Conservation (phyloP, 441 rosid genomes). For the Aquilaria agallochum region DNA sequence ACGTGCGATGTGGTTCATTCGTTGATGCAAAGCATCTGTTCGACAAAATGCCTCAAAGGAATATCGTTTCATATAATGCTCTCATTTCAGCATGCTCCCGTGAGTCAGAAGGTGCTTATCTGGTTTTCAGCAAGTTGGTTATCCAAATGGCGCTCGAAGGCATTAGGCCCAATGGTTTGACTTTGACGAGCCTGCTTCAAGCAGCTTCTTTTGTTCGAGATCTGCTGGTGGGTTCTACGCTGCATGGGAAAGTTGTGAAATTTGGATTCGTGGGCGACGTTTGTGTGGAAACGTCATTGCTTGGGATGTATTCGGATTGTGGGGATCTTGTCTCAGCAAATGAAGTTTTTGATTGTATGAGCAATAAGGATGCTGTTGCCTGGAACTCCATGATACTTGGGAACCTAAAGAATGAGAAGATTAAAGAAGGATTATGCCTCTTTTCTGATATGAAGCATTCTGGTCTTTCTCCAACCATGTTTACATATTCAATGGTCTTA, state of each 20-base stretch:
- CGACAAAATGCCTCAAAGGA: constrained; percentile 71
- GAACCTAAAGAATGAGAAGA: constrained; percentile 54
- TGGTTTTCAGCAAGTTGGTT: constrained; percentile 27
- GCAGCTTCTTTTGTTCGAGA: constrained; percentile 49
- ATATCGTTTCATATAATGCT: constrained; percentile 60
- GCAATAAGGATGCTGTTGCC: constrained; percentile 55
- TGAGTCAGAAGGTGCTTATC: constrained; percentile 23
- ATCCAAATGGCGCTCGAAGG: constrained; percentile 37
- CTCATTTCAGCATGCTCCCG: constrained; percentile 67
- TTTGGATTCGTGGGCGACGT: constrained; percentile 42
- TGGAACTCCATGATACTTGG: constrained; percentile 82
- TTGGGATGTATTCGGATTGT: constrained; percentile 67
- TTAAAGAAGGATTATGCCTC: constrained; percentile 40
- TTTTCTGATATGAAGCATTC: constrained; percentile 49
- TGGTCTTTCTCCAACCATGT: constrained; percentile 53
- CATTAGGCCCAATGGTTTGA: constrained; percentile 58
- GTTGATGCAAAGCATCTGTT: constrained; percentile 53
- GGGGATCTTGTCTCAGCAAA: constrained; percentile 62
- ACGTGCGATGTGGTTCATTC: constrained; percentile 48
- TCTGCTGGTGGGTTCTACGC: constrained; percentile 39
- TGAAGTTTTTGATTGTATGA: constrained; percentile 39
- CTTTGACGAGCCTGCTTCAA: constrained; percentile 69
- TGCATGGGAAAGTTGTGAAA: constrained; percentile 55
- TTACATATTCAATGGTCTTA: constrained; percentile 65
- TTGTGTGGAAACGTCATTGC: constrained; percentile 67